Evolutionary conservation across 768 basidiomycete species (phyloP), one percentile per base, ranked within the genome.

Genomic region (Suillus spraguei): DNA sequence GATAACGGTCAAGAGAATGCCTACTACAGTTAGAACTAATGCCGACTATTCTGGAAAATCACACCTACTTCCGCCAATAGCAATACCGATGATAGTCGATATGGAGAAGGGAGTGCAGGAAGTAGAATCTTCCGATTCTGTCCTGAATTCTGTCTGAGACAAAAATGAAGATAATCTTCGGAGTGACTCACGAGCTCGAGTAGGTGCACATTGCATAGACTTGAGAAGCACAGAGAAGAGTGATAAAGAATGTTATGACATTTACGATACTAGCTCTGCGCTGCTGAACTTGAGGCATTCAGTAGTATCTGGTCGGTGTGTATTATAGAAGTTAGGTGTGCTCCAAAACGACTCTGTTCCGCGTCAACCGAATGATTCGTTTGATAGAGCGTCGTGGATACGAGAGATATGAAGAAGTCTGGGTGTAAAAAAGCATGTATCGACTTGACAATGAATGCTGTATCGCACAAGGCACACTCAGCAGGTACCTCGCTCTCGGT

Each of bases 211-310:
- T 41, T 41, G 56, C 56, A 28, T 58, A 28, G 17, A 41, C 56
- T 41, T 58, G 56, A 41, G 56, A 41, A 58, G 9, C 56, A 58
- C 24, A 58, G 41, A 58, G 56, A 11, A 58, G 39, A 20, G 11
- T 8, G 24, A 58, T 9, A 32, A 41, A 41, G 6, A 56, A 28
- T 16, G 36, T 17, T 24, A 56, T 10, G 9, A 20, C n/a, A 13
- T 58, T 58, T 17, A 17, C 10, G 24, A 17, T 11, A 17, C 56
- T 28, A 32, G 38, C 38, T 41, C 4, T 24, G 10, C 39, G 17
- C 6, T 28, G 22, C 9, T 39, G 55, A 38, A 22, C 38, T 24
- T 24, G 56, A 41, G 39, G 39, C 39, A 39, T 28, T 28, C 24
- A 24, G 22, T 7, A 24, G 13, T 16, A 7, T 36, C 35, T 10